Conservation (phyloP, 176 grass and related monocot species). For the Oryza rufipogon region DNA sequence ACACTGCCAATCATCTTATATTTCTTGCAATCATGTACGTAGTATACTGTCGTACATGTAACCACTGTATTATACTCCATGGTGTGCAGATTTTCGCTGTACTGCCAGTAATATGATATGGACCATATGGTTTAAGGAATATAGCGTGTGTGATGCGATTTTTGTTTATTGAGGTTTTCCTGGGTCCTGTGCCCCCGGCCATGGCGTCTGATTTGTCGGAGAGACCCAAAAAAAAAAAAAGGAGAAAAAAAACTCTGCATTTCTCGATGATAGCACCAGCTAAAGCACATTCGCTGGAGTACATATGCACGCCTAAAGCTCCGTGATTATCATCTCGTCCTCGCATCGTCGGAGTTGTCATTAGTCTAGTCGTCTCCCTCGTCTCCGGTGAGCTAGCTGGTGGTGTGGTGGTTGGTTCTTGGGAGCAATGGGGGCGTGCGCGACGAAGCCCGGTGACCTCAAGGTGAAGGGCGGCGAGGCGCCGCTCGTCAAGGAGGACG, state of each 20-base stretch:
- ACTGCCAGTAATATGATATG: background rate
- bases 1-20: background rate
- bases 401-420: background rate
- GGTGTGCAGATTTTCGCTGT: background rate
- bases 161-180: background rate
- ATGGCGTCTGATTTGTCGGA: constrained; percentile 25
- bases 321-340: background rate
- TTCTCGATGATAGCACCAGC: background rate
- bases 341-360: too few species aligned
- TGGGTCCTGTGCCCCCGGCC: constrained; percentile 41
- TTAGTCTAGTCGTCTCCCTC: too few species aligned
- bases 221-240: background rate
- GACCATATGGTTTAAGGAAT: too few species aligned
- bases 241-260: background rate
- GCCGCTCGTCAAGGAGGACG: constrained; percentile 32
- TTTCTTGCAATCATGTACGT: background rate
- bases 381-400: background rate
- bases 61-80: too few species aligned
- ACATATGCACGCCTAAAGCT: background rate
- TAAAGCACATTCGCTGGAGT: background rate
- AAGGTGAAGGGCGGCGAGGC: constrained; percentile 43
- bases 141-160: background rate
- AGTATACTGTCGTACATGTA: background rate
- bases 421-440: constrained; percentile 34
- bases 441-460: constrained; percentile 54